Evolutionary conservation across 176 grass and related monocot genomes (phyloP), one percentile per base, ranked within the genome.

Genomic region (Canna indica): DNA sequence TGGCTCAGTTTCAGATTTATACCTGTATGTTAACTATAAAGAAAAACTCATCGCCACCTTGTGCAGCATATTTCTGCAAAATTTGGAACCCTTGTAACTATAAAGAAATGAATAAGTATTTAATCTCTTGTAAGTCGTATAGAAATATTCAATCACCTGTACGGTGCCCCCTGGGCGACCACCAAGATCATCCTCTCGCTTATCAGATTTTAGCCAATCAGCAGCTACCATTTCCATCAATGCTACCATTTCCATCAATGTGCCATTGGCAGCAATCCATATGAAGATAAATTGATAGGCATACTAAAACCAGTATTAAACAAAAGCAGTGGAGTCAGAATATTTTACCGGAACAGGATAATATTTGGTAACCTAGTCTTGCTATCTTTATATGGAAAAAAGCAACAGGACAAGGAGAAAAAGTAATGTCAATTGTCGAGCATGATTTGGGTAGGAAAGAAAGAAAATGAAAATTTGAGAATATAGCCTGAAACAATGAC

Each of bases 171-270:
- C 95, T 59, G 82, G 75, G 48, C 86, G 95, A 58, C 95, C 82
- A 41, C 81, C 78, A 46, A 99, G 83, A 83, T 99, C 86, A 81
- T 99, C 95, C 80, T 99, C 95, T 56, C 90, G 95, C 61, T 88
- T 99, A 76, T 93, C 82, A 68, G 95, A 99, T 57, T 88, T 87
- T 80, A 99, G 83, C 95, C 95, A 99, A 73, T 99, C 95, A 64
- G 90, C 95, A 60, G 83, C 95, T 27, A 99, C 84, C 95, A 99
- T 90, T 88, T 99, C 84, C 95, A 99, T 99, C n/a, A n/a, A n/a
- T n/a, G 83, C 95, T 27, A 99, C 84, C 95, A 99, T 90, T 88
- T 99, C 84, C 95, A 99, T 99, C 73, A 93, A 74, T 45, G 95
- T 99, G 82, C 44, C 90, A 76, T 82, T 88, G 77, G 90, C 95